Evolutionary conservation across 1,284 basidiomycete species (phyloP).

Genomic region (Cryptococcus jaspeensis): DNA sequence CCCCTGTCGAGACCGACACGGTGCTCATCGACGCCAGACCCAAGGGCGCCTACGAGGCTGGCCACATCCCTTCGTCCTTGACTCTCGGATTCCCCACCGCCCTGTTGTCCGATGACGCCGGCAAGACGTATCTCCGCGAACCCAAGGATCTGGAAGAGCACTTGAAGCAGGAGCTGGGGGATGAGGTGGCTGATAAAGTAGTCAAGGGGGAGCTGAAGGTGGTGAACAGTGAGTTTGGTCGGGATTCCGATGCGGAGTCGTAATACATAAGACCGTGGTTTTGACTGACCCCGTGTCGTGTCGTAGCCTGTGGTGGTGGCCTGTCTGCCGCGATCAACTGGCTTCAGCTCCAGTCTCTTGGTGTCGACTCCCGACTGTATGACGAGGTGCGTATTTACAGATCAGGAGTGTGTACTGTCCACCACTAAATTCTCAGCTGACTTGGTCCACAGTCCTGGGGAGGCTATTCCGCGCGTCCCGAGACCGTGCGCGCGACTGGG

Average conservation of each 20-base stretch:
- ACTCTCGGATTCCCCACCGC: conserved; percentile 7
- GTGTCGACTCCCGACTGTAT: conserved; percentile 8
- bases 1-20: background rate
- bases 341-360: conserved; percentile 7
- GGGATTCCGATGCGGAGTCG: too few relatives aligned
- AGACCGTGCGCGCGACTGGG: conserved; percentile 4
- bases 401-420: background rate
- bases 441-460: conserved; percentile 6
- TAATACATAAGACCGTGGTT: too few relatives aligned
- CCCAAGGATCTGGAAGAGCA: conserved; percentile 1
- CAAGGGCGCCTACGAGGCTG: conserved; percentile 3
- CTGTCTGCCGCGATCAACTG: conserved; percentile 13
- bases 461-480: conserved; percentile 9
- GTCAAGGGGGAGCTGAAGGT: conserved; percentile 1
- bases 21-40: conserved; percentile 12
- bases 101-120: background rate
- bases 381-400: conserved; percentile 9
- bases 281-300: background rate
- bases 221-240: conserved; percentile 8
- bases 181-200: background rate
- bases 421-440: conserved; percentile 20
- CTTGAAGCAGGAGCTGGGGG: conserved; percentile 1
- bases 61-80: conserved; percentile 10
- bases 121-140: conserved; percentile 3
- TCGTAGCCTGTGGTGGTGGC: conserved; percentile 13